A percentile compares a stretch with the other conserved stretches of the same genome.
phyloP scores from a whole-genome alignment of 1,284 basidiomycete genomes.

The Kalmanozyma brasiliensis region DNA sequence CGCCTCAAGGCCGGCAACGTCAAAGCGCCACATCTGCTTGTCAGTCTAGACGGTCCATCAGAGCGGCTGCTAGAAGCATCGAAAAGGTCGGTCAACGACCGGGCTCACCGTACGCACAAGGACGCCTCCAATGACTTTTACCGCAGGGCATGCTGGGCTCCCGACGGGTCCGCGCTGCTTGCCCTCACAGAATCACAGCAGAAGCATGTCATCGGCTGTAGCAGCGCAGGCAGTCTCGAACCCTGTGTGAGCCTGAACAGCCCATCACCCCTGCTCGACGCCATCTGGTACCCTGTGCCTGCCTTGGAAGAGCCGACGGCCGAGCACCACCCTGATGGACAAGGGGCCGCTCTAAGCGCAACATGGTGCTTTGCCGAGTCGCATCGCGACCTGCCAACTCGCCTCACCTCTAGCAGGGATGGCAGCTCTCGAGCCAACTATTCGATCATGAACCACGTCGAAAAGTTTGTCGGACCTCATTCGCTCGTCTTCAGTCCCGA shows the following conservation, averaged over 20 bases:
- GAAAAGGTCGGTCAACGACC: no score
- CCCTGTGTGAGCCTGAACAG: neutral
- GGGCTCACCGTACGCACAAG: no score
- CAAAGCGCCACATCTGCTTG: constrained; percentile 2
- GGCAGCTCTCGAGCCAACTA: constrained; percentile 45
- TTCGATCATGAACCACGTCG: constrained; percentile 59
- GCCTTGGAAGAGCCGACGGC: constrained; percentile 9
- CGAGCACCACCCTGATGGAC: neutral
- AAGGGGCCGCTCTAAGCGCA: neutral
- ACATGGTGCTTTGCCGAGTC: constrained; percentile 58
- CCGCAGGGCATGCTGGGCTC: constrained; percentile 44
- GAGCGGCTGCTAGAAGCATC: no score
- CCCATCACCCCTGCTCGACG: constrained; percentile 52
- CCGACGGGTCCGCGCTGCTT: constrained; percentile 49
- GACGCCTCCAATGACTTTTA: constrained; percentile 37
- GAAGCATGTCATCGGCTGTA: constrained; percentile 31
- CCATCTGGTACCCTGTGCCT: constrained; percentile 54
- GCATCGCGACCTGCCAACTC: constrained; percentile 45
- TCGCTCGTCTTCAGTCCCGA: constrained; percentile 52
- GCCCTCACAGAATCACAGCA: constrained; percentile 50
- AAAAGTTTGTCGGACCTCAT: constrained; percentile 54
- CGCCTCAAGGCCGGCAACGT: constrained; percentile 1
- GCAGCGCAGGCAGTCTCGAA: neutral
- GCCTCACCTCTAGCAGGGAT: constrained; percentile 41
- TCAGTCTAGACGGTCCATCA: neutral